A percentile compares a stretch with the other conserved stretches of the same genome.
Evolutionary conservation across 305 asterid species (phyloP).

Genomic region (Fraxinus latifolia): DNA sequence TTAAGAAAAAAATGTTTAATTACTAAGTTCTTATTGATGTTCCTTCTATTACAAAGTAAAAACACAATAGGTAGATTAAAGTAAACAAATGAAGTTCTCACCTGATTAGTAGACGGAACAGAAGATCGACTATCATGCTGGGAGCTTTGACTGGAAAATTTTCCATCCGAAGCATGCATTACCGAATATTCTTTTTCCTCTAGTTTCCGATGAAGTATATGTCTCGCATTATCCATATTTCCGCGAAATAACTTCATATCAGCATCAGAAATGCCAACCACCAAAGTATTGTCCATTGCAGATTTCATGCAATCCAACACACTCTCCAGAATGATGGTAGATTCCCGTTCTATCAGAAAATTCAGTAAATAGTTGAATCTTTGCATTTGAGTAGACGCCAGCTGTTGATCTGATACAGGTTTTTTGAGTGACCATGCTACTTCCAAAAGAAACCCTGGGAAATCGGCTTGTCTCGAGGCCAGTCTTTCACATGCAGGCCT

Average conservation of each 20-base stretch:
- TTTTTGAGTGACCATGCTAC: constrained; percentile 75
- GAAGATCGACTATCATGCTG: constrained; percentile 21
- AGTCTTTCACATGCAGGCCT: constrained; percentile 43
- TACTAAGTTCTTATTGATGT: background rate
- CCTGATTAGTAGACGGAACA: constrained; percentile 36
- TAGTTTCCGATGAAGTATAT: constrained; percentile 31
- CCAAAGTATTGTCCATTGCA: constrained; percentile 29
- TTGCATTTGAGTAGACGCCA: constrained; percentile 44
- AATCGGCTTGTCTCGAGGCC: constrained; percentile 38
- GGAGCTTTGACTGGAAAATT: constrained; percentile 24
- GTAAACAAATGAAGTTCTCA: constrained; percentile 12
- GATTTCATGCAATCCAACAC: constrained; percentile 37
- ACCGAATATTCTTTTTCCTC: constrained; percentile 22
- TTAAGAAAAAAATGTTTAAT: background rate
- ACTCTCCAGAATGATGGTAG: constrained; percentile 52
- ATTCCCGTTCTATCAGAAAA: constrained; percentile 51
- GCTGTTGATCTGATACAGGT: constrained; percentile 38
- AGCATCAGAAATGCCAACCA: constrained; percentile 39
- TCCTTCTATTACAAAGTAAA: background rate
- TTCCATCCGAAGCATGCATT: constrained; percentile 21
- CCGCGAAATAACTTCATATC: constrained; percentile 42
- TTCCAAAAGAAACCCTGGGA: constrained; percentile 60
- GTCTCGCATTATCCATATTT: constrained; percentile 44
- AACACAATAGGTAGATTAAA: background rate
- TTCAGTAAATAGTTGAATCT: constrained; percentile 50